These are phyloP conservation scores for Psilocybe subaeruginosa DNA, from an alignment of 768 basidiomycete species.

Conservation along the genomic window DNA sequence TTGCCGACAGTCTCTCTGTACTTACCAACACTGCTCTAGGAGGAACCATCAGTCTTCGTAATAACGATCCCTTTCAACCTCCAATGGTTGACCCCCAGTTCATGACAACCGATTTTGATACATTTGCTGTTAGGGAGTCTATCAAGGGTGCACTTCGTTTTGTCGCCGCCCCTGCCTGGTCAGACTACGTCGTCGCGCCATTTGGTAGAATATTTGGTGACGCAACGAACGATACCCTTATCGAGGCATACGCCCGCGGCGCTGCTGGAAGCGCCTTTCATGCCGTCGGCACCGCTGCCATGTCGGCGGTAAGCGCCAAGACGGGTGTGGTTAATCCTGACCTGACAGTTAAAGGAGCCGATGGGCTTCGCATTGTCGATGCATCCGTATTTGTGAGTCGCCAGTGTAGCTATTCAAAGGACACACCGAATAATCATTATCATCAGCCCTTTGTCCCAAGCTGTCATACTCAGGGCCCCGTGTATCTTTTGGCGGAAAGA, in stretches of 20 bases:
- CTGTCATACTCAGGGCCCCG: slow-evolving; percentile 37
- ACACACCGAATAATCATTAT: not conserved
- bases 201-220: slow-evolving; percentile 16
- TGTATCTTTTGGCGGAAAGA: slow-evolving; percentile 37
- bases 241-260: slow-evolving; percentile 27
- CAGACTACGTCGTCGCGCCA: slow-evolving; percentile 27
- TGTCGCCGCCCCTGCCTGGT: slow-evolving; percentile 20
- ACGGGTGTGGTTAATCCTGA: slow-evolving; percentile 41
- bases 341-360: slow-evolving; percentile 36
- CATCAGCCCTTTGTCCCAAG: slow-evolving; percentile 31
- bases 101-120: slow-evolving; percentile 25
- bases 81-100: slow-evolving; percentile 56
- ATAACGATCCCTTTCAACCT: slow-evolving; percentile 44
- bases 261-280: slow-evolving; percentile 29
- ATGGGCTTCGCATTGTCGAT: slow-evolving; percentile 44
- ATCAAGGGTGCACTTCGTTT: slow-evolving; percentile 15
- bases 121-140: slow-evolving; percentile 3
- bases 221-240: slow-evolving; percentile 23
- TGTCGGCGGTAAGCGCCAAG: slow-evolving; percentile 29
- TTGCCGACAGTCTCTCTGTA: not conserved
- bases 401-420: not conserved
- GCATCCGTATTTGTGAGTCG: slow-evolving; percentile 36
- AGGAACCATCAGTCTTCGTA: slow-evolving; percentile 38
- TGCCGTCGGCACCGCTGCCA: slow-evolving; percentile 35
- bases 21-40: slow-evolving; percentile 20